phyloP scores from a whole-genome alignment of 2,329 filamentous ascomycete species.

The Penicillium freii region DNA sequence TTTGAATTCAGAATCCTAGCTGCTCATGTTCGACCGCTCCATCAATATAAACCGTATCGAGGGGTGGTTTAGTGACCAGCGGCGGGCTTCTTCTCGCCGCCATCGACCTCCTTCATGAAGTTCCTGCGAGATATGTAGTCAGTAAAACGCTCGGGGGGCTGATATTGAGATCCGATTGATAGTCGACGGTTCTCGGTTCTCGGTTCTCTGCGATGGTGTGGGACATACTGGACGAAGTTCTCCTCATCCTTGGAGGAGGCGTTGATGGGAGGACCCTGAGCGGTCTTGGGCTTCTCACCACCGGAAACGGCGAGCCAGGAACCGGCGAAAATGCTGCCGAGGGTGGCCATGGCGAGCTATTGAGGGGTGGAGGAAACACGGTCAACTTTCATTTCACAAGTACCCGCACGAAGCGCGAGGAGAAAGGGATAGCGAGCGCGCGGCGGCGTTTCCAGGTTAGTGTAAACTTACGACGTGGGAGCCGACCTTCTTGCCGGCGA shows the following conservation, averaged over 20 bases:
- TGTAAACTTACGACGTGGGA: slow-evolving; percentile 50
- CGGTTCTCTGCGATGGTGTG: not conserved
- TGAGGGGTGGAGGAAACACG: slow-evolving; percentile 1
- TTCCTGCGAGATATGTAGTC: slow-evolving; percentile 39
- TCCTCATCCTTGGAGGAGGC: slow-evolving; percentile 67
- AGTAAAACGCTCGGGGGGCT: not conserved
- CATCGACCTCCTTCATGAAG: slow-evolving; percentile 51
- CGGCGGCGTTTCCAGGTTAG: slow-evolving; percentile 1
- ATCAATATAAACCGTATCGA: slow-evolving; percentile 18
- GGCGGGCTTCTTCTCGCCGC: slow-evolving; percentile 46
- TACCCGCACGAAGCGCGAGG: slow-evolving; percentile 10
- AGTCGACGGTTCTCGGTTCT: not conserved
- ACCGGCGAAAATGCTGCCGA: slow-evolving; percentile 51
- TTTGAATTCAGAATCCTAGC: slow-evolving; percentile 17
- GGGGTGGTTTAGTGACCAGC: slow-evolving; percentile 29
- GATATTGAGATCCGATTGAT: not conserved
- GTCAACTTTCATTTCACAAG: slow-evolving; percentile 21
- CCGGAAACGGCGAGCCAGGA: slow-evolving; percentile 47
- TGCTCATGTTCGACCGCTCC: slow-evolving; percentile 15
- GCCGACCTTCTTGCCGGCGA: slow-evolving; percentile 53
- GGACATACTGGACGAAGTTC: slow-evolving; percentile 64
- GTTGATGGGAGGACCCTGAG: slow-evolving; percentile 58
- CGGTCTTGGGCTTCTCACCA: slow-evolving; percentile 35
- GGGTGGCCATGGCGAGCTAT: slow-evolving; percentile 62
- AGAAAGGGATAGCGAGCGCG: slow-evolving; percentile 24